phyloP scores from a whole-genome alignment of 345 rosid genomes.

The Salix brachista region DNA sequence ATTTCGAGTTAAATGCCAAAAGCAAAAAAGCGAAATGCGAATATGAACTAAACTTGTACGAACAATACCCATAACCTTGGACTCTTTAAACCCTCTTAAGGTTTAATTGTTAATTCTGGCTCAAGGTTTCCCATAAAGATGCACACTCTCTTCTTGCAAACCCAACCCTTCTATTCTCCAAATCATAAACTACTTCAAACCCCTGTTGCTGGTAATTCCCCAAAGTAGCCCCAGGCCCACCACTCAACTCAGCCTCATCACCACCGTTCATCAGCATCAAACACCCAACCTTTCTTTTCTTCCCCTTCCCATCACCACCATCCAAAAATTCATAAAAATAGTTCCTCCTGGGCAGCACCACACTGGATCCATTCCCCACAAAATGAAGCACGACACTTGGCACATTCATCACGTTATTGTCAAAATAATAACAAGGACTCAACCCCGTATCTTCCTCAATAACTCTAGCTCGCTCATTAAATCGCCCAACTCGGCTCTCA shows the following conservation, averaged over 20 bases:
- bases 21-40: conserved; percentile 26
- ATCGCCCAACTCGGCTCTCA: conserved; percentile 48
- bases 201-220: conserved; percentile 98
- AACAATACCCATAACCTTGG: neutral
- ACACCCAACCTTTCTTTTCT: conserved; percentile 65
- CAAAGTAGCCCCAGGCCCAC: conserved; percentile 74
- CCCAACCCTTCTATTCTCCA: conserved; percentile 69
- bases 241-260: conserved; percentile 60
- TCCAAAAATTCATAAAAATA: conserved; percentile 74
- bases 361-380: conserved; percentile 64
- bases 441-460: conserved; percentile 67
- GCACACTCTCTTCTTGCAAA: conserved; percentile 82
- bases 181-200: conserved; percentile 84
- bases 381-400: conserved; percentile 62
- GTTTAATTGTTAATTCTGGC: conserved; percentile 27
- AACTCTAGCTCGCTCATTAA: conserved; percentile 51
- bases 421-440: conserved; percentile 67
- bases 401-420: conserved; percentile 35
- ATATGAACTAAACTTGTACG: neutral
- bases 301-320: conserved; percentile 41
- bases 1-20: conserved; percentile 1
- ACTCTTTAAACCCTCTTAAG: neutral
- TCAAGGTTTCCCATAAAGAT: conserved; percentile 72
- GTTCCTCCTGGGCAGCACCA: conserved; percentile 71
- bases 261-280: conserved; percentile 95